A percentile compares a stretch with the other conserved stretches of the same genome.
Conservation (phyloP, 192 early-diverging fungal species). For the Coemansia sp. region DNA sequence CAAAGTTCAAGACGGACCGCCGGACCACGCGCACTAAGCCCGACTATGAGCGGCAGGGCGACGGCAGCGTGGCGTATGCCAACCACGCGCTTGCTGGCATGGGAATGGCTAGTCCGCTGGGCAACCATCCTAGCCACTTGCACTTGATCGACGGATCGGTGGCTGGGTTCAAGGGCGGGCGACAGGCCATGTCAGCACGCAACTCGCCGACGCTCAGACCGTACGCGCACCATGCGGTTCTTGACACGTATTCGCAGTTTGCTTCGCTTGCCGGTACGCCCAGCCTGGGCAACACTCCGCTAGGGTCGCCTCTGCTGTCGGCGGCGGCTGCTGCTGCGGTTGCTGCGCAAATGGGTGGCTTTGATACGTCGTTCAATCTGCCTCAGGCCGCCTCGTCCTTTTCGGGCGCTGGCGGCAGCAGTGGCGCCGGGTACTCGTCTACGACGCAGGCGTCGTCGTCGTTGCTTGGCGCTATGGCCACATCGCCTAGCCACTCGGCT, state of each 20-base stretch:
- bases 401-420: neutral
- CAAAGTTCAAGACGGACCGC: conserved; percentile 59
- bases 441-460: neutral
- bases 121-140: conserved; percentile 2
- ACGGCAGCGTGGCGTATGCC: conserved; percentile 39
- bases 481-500: neutral
- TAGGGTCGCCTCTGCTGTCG: conserved; percentile 44
- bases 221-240: conserved; percentile 20
- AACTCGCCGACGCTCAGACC: conserved; percentile 49
- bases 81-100: conserved; percentile 47
- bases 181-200: conserved; percentile 47
- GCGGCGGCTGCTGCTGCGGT: conserved; percentile 6
- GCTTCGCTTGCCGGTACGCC: conserved; percentile 49
- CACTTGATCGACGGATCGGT: conserved; percentile 2
- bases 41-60: conserved; percentile 53
- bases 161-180: conserved; percentile 7
- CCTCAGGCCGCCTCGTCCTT: conserved; percentile 17
- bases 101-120: conserved; percentile 25
- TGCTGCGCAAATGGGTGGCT: conserved; percentile 31
- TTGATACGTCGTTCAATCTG: conserved; percentile 47
- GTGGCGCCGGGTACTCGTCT: neutral
- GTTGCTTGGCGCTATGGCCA: neutral
- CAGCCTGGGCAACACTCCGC: conserved; percentile 45
- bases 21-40: conserved; percentile 51
- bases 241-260: conserved; percentile 53